phyloP scores from a whole-genome alignment of 78 protist genomes.

The Dictyostelium brefeldianum region DNA sequence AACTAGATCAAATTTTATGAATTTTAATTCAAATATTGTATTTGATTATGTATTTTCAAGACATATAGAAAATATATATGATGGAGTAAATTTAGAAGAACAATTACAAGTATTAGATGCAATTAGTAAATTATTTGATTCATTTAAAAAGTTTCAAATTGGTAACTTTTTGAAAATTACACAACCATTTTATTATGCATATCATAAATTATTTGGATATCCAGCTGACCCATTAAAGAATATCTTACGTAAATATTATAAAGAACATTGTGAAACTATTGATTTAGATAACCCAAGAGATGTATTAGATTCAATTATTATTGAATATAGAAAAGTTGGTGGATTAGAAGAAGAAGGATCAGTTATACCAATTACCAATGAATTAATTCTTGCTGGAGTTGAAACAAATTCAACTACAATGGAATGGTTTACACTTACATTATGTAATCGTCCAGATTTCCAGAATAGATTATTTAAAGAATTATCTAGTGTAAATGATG shows the following conservation, averaged over 20 bases:
- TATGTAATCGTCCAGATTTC: conserved; percentile 36
- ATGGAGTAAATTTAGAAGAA: not conserved
- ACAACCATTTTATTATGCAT: conserved; percentile 13
- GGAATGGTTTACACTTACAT: conserved; percentile 14
- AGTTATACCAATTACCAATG: conserved; percentile 4
- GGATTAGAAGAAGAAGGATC: conserved; percentile 6
- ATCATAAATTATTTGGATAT: conserved; percentile 3
- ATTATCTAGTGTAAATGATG: not conserved
- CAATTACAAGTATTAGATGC: not conserved
- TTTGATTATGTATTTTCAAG: conserved; percentile 16
- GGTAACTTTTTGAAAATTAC: not conserved
- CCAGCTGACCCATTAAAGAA: not conserved
- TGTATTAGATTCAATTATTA: conserved; percentile 2
- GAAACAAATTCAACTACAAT: conserved; percentile 16
- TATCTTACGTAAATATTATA: not conserved
- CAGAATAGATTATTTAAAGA: conserved; percentile 26
- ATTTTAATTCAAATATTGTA: conserved; percentile 13
- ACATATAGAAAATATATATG: conserved; percentile 16
- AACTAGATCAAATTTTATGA: conserved; percentile 12
- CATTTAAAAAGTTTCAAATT: not conserved
- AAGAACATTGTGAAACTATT: conserved; percentile 21
- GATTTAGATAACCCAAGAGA: conserved; percentile 28
- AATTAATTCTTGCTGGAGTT: conserved; percentile 29
- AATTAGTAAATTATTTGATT: conserved; percentile 1
- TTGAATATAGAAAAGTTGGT: not conserved